Percentiles rank a stretch among this genome's conserved stretches.
Conservation (phyloP, 805 yeast species). For the Kuraishia cidri region DNA sequence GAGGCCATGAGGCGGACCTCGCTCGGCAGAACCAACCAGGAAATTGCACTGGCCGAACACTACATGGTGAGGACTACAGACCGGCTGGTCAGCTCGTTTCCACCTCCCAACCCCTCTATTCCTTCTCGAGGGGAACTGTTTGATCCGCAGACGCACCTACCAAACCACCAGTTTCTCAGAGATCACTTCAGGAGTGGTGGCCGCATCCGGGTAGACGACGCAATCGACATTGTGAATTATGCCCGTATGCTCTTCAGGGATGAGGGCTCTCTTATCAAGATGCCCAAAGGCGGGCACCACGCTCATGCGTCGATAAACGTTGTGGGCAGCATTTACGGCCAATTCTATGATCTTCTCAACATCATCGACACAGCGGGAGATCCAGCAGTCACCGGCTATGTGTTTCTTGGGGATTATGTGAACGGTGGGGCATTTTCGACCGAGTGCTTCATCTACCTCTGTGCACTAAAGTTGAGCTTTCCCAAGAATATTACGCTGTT, state of each 20-base stretch:
- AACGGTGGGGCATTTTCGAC: conserved; percentile 91
- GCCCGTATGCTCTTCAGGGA: conserved; percentile 67
- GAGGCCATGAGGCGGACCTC: no score
- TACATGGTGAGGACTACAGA: no score
- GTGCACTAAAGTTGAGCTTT: conserved; percentile 61
- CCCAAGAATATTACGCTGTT: not conserved
- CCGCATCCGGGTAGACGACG: conserved; percentile 62
- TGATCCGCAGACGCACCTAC: no score
- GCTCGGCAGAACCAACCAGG: no score
- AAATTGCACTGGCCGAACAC: no score
- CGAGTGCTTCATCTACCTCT: conserved; percentile 70
- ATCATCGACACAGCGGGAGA: conserved; percentile 89
- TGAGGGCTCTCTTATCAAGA: conserved; percentile 84
- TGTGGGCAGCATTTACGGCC: conserved; percentile 97
- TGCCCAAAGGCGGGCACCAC: no score
- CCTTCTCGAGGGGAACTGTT: no score
- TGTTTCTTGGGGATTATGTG: conserved; percentile 92
- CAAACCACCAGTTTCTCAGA: no score
- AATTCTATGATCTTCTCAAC: conserved; percentile 86
- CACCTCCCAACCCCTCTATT: no score
- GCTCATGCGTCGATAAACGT: no score
- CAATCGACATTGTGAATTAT: conserved; percentile 48
- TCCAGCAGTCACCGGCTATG: conserved; percentile 86
- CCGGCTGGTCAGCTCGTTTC: no score
- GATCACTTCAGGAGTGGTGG: conserved; percentile 80